phyloP scores from a whole-genome alignment of 225 moss, liverwort and hornwort species.

The Lunularia cruciata region DNA sequence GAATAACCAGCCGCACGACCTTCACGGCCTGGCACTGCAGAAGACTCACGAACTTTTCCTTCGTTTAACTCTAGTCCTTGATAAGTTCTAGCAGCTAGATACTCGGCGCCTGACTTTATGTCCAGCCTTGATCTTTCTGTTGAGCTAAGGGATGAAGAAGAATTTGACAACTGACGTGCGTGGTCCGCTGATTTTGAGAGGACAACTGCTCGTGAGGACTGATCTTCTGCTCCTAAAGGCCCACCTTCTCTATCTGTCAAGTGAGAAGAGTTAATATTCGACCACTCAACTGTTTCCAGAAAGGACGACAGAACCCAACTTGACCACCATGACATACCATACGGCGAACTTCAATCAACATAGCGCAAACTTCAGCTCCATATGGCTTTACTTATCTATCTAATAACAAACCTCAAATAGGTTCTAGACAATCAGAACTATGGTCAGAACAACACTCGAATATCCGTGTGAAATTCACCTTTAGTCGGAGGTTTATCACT shows the following conservation, averaged over 20 bases:
- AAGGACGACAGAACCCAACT: no score
- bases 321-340: no score
- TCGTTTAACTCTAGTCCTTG: conserved; percentile 66
- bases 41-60: conserved; percentile 31
- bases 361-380: no score
- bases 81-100: conserved; percentile 74
- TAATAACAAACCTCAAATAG: no score
- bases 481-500: background rate
- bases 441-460: no score
- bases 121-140: conserved; percentile 57
- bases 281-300: no score
- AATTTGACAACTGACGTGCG: conserved; percentile 60
- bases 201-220: conserved; percentile 48
- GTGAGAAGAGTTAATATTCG: no score
- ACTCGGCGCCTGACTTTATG: conserved; percentile 75
- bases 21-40: conserved; percentile 60
- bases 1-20: conserved; percentile 73
- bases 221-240: conserved; percentile 40
- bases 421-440: no score
- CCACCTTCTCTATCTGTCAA: no score
- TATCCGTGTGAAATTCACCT: no score
- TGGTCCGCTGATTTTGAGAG: conserved; percentile 50
- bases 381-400: no score
- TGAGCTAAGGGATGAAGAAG: conserved; percentile 56
- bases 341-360: no score